Evolutionary conservation across 805 yeast species (phyloP).

Genomic region (Sugiyamaella floridensis): DNA sequence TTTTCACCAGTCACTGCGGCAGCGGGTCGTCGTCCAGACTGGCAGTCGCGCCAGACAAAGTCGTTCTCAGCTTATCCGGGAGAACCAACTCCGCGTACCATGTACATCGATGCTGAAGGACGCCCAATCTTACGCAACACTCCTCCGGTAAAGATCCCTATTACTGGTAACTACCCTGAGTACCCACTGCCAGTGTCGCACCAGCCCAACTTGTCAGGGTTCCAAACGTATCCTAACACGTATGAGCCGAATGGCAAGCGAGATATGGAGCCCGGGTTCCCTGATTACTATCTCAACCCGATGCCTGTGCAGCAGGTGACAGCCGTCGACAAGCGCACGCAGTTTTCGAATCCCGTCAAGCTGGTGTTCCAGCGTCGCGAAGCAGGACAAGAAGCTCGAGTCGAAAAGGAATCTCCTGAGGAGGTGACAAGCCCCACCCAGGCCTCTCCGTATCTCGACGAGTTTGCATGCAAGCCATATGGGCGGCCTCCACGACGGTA

Average conservation of each 20-base stretch:
- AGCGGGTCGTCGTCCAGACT: not conserved
- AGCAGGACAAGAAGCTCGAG: conserved; percentile 3
- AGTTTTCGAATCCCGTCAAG: conserved; percentile 10
- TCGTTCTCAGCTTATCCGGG: not conserved
- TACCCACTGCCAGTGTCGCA: conserved; percentile 1
- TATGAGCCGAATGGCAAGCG: not conserved
- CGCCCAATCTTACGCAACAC: not conserved
- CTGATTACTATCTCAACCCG: conserved; percentile 3
- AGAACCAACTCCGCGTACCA: not conserved
- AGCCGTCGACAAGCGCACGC: conserved; percentile 6
- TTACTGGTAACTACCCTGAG: conserved; percentile 3
- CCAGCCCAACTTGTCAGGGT: not conserved
- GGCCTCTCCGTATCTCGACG: conserved; percentile 13
- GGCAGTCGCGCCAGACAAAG: not conserved
- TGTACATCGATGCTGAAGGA: not conserved
- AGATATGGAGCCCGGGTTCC: not conserved
- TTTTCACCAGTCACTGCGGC: not conserved
- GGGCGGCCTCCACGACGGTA: conserved; percentile 20
- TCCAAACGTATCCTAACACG: not conserved
- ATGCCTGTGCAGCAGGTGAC: conserved; percentile 5
- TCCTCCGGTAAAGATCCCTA: conserved; percentile 4
- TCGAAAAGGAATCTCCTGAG: not conserved
- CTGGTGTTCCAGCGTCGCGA: conserved; percentile 10
- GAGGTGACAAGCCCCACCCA: conserved; percentile 1
- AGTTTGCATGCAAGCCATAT: conserved; percentile 18